Conservation (phyloP, 768 basidiomycete species). For the Trametes cingulata region DNA sequence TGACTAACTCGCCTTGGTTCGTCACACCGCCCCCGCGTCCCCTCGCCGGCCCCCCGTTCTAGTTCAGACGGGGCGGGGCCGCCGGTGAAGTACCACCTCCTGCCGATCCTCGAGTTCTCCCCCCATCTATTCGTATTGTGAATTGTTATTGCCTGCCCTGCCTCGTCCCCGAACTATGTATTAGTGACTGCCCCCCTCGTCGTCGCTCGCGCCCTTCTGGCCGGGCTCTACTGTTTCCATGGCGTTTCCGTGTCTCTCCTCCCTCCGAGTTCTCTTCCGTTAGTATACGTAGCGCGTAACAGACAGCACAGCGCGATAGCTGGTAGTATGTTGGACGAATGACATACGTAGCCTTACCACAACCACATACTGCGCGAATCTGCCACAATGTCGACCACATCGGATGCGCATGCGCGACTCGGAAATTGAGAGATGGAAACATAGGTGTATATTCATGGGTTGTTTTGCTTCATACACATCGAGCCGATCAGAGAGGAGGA, state of each 20-base stretch:
- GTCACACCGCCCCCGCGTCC: conserved; percentile 3
- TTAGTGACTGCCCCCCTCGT: neutral
- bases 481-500: conserved; percentile 14
- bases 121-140: conserved; percentile 14
- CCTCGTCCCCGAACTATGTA: conserved; percentile 8
- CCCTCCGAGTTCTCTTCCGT: neutral
- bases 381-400: neutral
- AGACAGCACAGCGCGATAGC: conserved; percentile 15
- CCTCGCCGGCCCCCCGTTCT: neutral
- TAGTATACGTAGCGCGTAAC: conserved; percentile 15
- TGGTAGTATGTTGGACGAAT: conserved; percentile 9
- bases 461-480: conserved; percentile 20
- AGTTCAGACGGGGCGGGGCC: neutral
- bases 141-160: conserved; percentile 3
- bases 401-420: neutral
- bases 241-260: conserved; percentile 1
- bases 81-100: neutral
- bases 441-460: conserved; percentile 14
- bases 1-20: conserved; percentile 16
- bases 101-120: neutral
- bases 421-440: neutral
- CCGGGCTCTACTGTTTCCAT: conserved; percentile 14
- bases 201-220: neutral
- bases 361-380: neutral
- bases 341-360: neutral